phyloP scores from a whole-genome alignment of 208 protist species.

The Jaenimonas drosophilae region DNA sequence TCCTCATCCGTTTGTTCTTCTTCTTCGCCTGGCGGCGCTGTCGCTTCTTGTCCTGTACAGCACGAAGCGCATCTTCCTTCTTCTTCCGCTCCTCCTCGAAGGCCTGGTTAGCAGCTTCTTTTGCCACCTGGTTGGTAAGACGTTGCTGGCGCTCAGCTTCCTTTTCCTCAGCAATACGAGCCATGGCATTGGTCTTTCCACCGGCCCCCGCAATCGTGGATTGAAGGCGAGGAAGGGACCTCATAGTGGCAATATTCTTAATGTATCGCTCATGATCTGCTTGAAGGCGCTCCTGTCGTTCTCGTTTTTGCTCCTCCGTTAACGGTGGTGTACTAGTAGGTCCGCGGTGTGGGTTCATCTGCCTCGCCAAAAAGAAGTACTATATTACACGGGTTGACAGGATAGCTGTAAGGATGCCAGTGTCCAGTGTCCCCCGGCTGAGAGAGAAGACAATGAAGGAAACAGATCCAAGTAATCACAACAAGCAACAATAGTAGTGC shows the following conservation, averaged over 20 bases:
- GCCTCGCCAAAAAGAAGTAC: neutral
- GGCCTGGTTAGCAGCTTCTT: conserved; percentile 15
- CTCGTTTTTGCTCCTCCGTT: conserved; percentile 41
- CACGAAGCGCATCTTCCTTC: conserved; percentile 34
- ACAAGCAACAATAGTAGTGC: neutral
- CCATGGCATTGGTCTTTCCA: conserved; percentile 64
- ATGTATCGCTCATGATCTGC: conserved; percentile 66
- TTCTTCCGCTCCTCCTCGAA: conserved; percentile 22
- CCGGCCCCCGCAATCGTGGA: conserved; percentile 79
- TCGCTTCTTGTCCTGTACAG: conserved; percentile 39
- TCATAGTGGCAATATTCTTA: conserved; percentile 54
- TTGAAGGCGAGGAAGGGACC: conserved; percentile 52
- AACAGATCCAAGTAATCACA: neutral
- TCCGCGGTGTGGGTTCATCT: neutral
- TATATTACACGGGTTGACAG: no score
- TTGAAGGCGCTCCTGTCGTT: conserved; percentile 50
- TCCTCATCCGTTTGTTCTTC: conserved; percentile 7
- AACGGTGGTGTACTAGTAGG: conserved; percentile 13
- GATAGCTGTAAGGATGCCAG: no score
- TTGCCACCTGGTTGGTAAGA: conserved; percentile 21
- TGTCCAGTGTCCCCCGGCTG: no score
- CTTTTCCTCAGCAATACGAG: conserved; percentile 50
- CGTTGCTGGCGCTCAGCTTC: conserved; percentile 45
- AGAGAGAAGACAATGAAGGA: conserved; percentile 1
- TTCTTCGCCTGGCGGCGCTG: conserved; percentile 23